Evolutionary conservation across 2,329 filamentous ascomycete species (phyloP).

Genomic region (Ophiostoma ulmi): DNA sequence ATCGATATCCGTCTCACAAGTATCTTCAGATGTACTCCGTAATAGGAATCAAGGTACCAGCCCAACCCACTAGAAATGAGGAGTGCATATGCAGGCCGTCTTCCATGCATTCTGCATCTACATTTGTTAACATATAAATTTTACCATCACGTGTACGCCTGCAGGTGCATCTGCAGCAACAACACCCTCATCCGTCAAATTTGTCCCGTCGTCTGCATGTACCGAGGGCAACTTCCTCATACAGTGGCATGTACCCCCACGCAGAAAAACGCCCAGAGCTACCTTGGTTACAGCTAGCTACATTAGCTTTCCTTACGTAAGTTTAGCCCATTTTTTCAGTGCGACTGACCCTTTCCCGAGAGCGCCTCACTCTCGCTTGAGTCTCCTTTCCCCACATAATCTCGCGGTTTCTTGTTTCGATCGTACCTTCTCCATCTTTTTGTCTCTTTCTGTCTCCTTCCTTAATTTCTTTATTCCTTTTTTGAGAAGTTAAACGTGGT

Average conservation of each 20-base stretch:
- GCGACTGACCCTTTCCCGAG: neutral
- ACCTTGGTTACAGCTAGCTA: neutral
- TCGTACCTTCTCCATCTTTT: slow-evolving; percentile 10
- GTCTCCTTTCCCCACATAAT: neutral
- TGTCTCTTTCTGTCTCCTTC: slow-evolving; percentile 1
- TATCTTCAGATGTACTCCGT: neutral
- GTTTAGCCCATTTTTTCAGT: neutral
- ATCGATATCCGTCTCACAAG: neutral
- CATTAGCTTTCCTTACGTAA: neutral
- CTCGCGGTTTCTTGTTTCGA: slow-evolving; percentile 4
- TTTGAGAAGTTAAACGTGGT: neutral
- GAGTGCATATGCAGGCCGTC: slow-evolving; percentile 5
- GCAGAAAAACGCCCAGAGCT: neutral
- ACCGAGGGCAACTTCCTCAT: neutral
- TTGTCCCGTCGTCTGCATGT: neutral
- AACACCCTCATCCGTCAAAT: neutral
- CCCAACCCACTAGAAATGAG: neutral
- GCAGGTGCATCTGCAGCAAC: neutral
- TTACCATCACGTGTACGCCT: neutral
- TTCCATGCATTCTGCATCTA: neutral
- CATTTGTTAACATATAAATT: neutral
- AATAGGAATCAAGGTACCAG: neutral
- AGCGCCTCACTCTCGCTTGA: neutral
- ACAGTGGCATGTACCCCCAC: neutral
- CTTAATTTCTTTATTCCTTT: neutral